phyloP scores from a whole-genome alignment of 352 stramenopile species.

The Pilasporangium apinafurcum region DNA sequence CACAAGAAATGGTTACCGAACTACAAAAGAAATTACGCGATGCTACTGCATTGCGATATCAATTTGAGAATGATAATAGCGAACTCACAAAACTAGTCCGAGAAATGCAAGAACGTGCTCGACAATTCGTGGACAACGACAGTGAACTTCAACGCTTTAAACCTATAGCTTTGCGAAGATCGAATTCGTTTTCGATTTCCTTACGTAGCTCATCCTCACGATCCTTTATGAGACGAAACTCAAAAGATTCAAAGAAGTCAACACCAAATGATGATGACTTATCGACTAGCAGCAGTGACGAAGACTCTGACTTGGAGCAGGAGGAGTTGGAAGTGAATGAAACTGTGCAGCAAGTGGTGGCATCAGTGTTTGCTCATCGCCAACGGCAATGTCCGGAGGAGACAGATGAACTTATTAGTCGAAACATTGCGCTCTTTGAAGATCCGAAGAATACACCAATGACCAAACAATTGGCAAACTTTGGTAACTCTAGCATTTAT shows the following conservation, averaged over 20 bases:
- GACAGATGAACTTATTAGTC: constrained; percentile 26
- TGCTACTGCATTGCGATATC: constrained; percentile 12
- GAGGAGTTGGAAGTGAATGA: constrained; percentile 47
- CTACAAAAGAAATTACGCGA: constrained; percentile 15
- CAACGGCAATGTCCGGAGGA: constrained; percentile 13
- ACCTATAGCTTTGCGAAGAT: constrained; percentile 4
- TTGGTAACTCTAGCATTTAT: no score
- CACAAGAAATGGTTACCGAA: constrained; percentile 22
- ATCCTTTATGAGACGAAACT: neutral
- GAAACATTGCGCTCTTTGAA: constrained; percentile 51
- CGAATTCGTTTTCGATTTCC: constrained; percentile 34
- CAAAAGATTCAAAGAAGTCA: constrained; percentile 1
- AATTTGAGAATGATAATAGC: constrained; percentile 50
- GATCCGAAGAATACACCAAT: constrained; percentile 19
- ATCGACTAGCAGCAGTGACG: constrained; percentile 41
- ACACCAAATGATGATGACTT: constrained; percentile 29
- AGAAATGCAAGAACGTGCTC: constrained; percentile 36
- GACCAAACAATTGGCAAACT: neutral
- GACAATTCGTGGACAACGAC: constrained; percentile 11
- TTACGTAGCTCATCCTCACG: constrained; percentile 18
- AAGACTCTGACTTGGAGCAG: constrained; percentile 23
- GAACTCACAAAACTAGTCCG: constrained; percentile 39
- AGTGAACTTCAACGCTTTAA: no score
- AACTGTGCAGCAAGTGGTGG: constrained; percentile 40
- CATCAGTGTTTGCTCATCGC: constrained; percentile 33